Evolutionary conservation across 257 asterid genomes (phyloP), one percentile per base, ranked within the genome.

Genomic region (Forsythia viridissima): DNA sequence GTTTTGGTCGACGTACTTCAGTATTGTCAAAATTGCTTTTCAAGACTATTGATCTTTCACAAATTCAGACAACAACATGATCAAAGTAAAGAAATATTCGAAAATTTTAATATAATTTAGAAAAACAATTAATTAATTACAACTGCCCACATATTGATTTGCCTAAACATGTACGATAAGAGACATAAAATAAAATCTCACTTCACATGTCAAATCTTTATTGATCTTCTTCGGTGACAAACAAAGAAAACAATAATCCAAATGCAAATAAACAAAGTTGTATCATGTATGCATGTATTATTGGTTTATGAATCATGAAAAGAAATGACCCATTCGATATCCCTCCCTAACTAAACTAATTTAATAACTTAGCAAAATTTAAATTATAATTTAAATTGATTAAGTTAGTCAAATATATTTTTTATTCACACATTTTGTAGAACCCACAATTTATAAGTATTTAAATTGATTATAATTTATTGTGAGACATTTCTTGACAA

Each of bases 91-190:
- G 18, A 18, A 55, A 55, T 55, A 55, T 55, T 16, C 9, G 34
- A 9, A 55, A 6, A 55, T 18, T 6, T 55, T 24, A 44, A 55
- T 18, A 52, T 18, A 52, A 13, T 52, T 52, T 52, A 52, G 61
- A 16, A 13, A 4, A 52, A 4, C 8, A 4, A 6, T 2, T 8
- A 2, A 15, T 16, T 16, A 52, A 15, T 18, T 52, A 9, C 6
- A 81, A 72, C 79, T 59, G 77, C 78, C 81, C 81, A 46, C 76
- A 80, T 81, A 76, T 59, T 61, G 24, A 63, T 81, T 81, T 76
- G 78, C 61, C 66, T 81, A 61, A 76, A 76, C 81, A 70, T 73
- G 46, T 71, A 61, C 67, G 76, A 77, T 51, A 59, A 48, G 44
- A 11, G 12, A 59, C 36, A 81, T 67, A 18, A 78, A 81, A 77